Evolutionary conservation across 202 grass and related monocot species (phyloP).

Genomic region (Zizania palustris): DNA sequence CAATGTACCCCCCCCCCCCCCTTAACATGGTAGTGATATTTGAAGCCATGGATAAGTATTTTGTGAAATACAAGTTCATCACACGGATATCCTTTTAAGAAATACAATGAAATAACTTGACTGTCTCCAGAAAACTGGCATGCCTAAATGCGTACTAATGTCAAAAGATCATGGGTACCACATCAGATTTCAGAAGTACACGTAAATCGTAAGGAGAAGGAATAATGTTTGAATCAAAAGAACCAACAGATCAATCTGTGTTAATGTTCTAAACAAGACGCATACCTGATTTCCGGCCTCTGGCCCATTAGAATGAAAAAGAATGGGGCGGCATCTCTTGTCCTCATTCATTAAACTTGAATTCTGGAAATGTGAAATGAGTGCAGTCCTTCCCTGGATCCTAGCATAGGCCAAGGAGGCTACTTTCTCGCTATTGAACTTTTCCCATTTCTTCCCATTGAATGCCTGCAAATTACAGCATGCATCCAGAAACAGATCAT

Average conservation of each 20-base stretch:
- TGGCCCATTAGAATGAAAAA: slow-evolving; percentile 71
- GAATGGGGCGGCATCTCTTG: slow-evolving; percentile 95
- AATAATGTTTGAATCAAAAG: background rate
- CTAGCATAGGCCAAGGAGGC: slow-evolving; percentile 92
- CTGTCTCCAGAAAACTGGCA: background rate
- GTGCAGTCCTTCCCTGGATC: slow-evolving; percentile 82
- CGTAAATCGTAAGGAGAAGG: background rate
- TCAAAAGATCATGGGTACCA: background rate
- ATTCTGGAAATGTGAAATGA: slow-evolving; percentile 94
- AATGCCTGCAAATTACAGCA: slow-evolving; percentile 63
- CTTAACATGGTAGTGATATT: background rate
- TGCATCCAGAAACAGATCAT: slow-evolving; percentile 4
- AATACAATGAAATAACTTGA: background rate
- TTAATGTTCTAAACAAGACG: background rate
- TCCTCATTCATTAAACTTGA: slow-evolving; percentile 99
- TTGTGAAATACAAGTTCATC: background rate
- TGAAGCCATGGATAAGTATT: background rate
- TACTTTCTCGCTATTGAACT: slow-evolving; percentile 98
- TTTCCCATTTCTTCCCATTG: slow-evolving; percentile 99
- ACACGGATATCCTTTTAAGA: background rate
- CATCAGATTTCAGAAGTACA: too few species aligned
- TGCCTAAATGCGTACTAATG: background rate
- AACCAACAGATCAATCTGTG: background rate
- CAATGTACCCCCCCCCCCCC: background rate
- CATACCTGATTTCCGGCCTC: slow-evolving; percentile 71